These are phyloP conservation scores for Globisporangium viniferum DNA, from an alignment of 352 stramenopile genomes.

Conservation along the genomic window DNA sequence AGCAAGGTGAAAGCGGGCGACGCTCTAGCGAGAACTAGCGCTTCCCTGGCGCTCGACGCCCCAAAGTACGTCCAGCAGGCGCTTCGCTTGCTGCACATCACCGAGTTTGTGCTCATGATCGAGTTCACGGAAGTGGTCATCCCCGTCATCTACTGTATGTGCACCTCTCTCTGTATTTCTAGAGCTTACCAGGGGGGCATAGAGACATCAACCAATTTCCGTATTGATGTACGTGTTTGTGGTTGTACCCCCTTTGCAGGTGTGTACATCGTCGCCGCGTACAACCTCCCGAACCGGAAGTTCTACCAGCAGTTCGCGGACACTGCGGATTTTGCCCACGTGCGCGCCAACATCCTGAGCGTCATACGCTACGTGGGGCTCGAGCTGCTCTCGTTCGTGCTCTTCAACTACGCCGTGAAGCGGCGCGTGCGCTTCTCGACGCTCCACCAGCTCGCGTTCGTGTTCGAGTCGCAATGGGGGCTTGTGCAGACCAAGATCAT, in stretches of 20 bases:
- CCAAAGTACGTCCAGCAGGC: constrained; percentile 11
- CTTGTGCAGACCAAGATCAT: constrained; percentile 36
- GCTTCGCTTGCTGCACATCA: constrained; percentile 22
- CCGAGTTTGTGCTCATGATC: constrained; percentile 23
- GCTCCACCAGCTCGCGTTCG: constrained; percentile 30
- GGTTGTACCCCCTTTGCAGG: constrained; percentile 8
- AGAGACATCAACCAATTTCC: no score
- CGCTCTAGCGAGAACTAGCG: no score
- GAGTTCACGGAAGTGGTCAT: constrained; percentile 27
- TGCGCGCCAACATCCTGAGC: constrained; percentile 16
- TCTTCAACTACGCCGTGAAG: constrained; percentile 18
- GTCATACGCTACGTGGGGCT: constrained; percentile 30
- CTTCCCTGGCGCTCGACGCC: no score
- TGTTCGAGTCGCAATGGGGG: constrained; percentile 31
- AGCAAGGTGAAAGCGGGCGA: neutral
- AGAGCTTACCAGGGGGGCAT: no score
- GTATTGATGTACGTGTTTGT: no score
- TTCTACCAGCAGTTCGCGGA: constrained; percentile 20
- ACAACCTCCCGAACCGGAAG: constrained; percentile 20
- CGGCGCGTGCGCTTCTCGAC: constrained; percentile 28
- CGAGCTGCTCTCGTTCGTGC: constrained; percentile 30
- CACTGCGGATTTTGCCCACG: neutral
- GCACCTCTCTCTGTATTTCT: no score
- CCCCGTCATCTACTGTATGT: constrained; percentile 21
- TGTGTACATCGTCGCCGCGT: constrained; percentile 12